Evolutionary conservation across 1,284 basidiomycete genomes (phyloP).

Genomic region (Leucoagaricus sp.): DNA sequence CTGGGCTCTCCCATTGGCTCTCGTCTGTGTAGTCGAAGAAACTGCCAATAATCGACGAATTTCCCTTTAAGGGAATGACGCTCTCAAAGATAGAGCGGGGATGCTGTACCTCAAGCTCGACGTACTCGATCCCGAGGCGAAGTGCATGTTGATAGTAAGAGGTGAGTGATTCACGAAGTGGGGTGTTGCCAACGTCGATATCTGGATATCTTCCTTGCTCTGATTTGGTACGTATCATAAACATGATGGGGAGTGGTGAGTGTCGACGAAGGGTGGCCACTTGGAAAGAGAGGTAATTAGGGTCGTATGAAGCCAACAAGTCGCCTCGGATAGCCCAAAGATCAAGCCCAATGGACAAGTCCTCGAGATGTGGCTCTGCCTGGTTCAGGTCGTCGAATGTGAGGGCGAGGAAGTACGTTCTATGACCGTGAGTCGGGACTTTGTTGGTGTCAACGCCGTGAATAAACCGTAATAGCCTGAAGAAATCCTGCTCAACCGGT

Average conservation of each 20-base stretch:
- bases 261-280: slow-evolving; percentile 25
- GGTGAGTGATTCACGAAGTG: slow-evolving; percentile 14
- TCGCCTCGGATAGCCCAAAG: slow-evolving; percentile 29
- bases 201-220: slow-evolving; percentile 23
- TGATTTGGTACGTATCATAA: slow-evolving; percentile 21
- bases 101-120: slow-evolving; percentile 22
- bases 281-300: slow-evolving; percentile 24
- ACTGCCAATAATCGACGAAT: slow-evolving; percentile 23
- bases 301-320: slow-evolving; percentile 23
- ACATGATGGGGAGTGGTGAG: slow-evolving; percentile 24
- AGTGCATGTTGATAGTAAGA: slow-evolving; percentile 22
- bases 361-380: slow-evolving; percentile 26
- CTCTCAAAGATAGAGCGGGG: slow-evolving; percentile 17
- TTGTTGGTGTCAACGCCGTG: slow-evolving; percentile 30
- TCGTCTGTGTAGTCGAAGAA: slow-evolving; percentile 20
- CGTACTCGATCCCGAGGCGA: slow-evolving; percentile 26
- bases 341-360: slow-evolving; percentile 29
- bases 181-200: slow-evolving; percentile 15
- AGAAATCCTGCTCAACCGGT: slow-evolving; percentile 29
- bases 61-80: slow-evolving; percentile 20
- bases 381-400: slow-evolving; percentile 25
- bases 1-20: slow-evolving; percentile 21
- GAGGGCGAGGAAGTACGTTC: slow-evolving; percentile 28
- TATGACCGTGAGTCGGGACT: slow-evolving; percentile 19
- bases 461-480: slow-evolving; percentile 26